Evolutionary conservation across 208 protist genomes (phyloP).

Genomic region (Leishmania tropica): DNA sequence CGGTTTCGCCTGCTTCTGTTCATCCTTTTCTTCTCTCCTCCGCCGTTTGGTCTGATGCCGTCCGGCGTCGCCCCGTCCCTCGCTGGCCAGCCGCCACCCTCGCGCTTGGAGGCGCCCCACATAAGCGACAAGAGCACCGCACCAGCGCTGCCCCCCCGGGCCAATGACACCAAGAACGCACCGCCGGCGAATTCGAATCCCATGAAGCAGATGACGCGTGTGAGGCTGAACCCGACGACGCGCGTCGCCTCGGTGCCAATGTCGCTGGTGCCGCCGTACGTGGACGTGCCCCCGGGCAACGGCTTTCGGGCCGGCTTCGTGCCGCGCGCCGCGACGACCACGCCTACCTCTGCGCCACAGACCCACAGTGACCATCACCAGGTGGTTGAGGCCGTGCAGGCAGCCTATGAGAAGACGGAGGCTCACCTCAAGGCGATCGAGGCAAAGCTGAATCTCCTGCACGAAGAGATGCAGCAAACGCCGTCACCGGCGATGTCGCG

Average conservation of each 20-base stretch:
- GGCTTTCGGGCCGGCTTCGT: neutral
- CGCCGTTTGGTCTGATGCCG: neutral
- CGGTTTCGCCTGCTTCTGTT: neutral
- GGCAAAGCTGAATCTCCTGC: constrained; percentile 54
- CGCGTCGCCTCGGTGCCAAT: constrained; percentile 22
- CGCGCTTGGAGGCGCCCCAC: neutral
- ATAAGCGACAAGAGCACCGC: neutral
- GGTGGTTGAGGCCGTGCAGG: constrained; percentile 22
- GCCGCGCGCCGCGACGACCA: neutral
- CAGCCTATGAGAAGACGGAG: constrained; percentile 34
- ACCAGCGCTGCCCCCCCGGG: neutral
- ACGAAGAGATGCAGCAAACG: constrained; percentile 51
- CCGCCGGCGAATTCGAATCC: neutral
- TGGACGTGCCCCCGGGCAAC: neutral
- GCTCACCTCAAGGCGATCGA: constrained; percentile 50
- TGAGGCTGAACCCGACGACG: constrained; percentile 28
- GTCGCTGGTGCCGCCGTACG: neutral
- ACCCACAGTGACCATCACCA: neutral
- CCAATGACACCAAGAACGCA: neutral
- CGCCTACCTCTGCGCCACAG: constrained; percentile 1
- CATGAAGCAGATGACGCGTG: constrained; percentile 18
- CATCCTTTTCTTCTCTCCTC: neutral
- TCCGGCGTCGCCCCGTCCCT: neutral
- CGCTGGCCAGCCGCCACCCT: neutral
- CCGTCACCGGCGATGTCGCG: constrained; percentile 1